Base-by-base conservation (phyloP, 768 basidiomycete genomes). In the Rhodosporidiobolus odoratus region DNA sequence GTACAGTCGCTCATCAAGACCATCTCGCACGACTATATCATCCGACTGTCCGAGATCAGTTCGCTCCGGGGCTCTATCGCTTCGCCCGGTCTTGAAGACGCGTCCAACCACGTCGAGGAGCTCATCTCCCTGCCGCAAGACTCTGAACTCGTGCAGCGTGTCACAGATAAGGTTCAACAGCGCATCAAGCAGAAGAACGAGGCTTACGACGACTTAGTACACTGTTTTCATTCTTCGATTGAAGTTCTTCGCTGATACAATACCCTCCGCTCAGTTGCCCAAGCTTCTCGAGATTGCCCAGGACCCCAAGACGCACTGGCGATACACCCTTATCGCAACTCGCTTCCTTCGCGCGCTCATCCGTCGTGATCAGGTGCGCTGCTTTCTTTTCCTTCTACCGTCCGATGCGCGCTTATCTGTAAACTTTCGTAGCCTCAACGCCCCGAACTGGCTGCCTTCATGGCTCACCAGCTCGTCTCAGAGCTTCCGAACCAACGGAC, bases 271-370 rank as follows among this genome's bases (percentile, higher is more conserved):
- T 45, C 75, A 84, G 85, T 82, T 79, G 7, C 74, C 79, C 0
- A 74, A 81, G 32, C 81, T 88, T 25, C 79, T 89, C 40, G 82
- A 84, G 37, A 83, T 89, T 45, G 89, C 85, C 1, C 82, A 84
- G 30, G 85, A 86, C 35, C 74, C 84, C 5, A 79, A 81, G 23
- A 91, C 88, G 8, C 90, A 92, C 77, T 91, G 90, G 90, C 84
- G 86, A 65, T 92, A 92, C 77, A 81, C 82, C 10, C 88, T 90
- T 50, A 85, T 86, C 45, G 88, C 89, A 16, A 82, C 87, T 37
- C 83, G 88, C 65, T 85, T 85, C 76, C 81, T 91, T 23, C 84
- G 89, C 35, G 85, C 88, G 5, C 80, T 91, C 21, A 82, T 90
- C 57, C 82, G 90, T 27, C 85, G 86, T 3, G 90, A 92, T 78